phyloP scores from a whole-genome alignment of 192 early-diverging fungal genomes.

The Phycomyces blakesleeanus region DNA sequence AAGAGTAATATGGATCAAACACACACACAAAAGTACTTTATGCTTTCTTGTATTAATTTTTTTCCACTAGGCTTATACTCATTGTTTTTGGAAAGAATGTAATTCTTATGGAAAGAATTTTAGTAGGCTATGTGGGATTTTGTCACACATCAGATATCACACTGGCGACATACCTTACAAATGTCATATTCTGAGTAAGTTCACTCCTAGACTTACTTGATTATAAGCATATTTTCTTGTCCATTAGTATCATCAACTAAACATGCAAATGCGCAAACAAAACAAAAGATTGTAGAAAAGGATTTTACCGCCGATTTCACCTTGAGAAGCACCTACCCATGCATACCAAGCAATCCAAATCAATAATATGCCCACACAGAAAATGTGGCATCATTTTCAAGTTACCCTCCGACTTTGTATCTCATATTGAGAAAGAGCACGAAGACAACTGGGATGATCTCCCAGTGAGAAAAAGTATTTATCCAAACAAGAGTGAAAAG shows the following conservation, averaged over 20 bases:
- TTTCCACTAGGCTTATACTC: too few relatives aligned
- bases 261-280: neutral
- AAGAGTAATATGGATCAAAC: too few relatives aligned
- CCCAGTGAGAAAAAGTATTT: neutral
- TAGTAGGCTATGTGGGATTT: neutral
- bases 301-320: neutral
- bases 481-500: neutral
- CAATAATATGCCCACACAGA: neutral
- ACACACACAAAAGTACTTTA: too few relatives aligned
- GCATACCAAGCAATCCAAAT: neutral
- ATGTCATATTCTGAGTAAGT: neutral
- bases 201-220: neutral
- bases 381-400: neutral
- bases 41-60: too few relatives aligned
- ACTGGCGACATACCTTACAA: neutral
- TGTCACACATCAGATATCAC: neutral
- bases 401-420: neutral
- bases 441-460: neutral
- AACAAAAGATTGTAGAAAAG: neutral
- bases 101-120: neutral
- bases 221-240: too few relatives aligned
- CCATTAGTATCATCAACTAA: too few relatives aligned
- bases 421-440: neutral
- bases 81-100: neutral
- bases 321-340: neutral